Evolutionary conservation across 345 rosid species (phyloP), one percentile per base, ranked within the genome.

Genomic region (Gossypium sturtianum): DNA sequence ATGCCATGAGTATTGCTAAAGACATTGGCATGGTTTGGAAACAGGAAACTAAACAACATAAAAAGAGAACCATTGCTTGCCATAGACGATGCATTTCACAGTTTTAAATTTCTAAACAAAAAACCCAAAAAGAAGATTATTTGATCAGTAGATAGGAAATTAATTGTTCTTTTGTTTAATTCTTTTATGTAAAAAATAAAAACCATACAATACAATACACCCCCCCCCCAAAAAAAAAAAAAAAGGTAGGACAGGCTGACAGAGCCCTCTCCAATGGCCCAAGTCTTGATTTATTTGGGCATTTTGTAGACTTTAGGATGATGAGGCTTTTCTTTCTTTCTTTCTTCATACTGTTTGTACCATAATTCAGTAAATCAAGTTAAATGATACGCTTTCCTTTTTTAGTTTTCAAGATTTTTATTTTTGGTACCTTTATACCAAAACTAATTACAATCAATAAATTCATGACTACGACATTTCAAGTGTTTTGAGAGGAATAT

Each of bases 11-110:
- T 41, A 90, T 93, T 3, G 92, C 97, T 23, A 81, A 87, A 72
- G 98, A 95, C 25, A 93, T 95, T 61, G 86, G 94, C 81, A 77
- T 73, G 22, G 89, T 85, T 75, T 95, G 96, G 99, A 93, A 89
- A 74, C 62, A 80, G 6, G 99, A 93, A 82, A 93, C 96, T 5
- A 88, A 84, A 81, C 85, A 70, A 56, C 91, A 89, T 7, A 80
- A 79, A 22, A 94, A 83, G 82, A 83, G 84, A 75, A 73, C 85
- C 0, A 75, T 52, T 5, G 82, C 85, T 74, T 82, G 83, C 85
- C 92, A 74, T 62, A 82, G 95, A 79, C 79, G 89, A 76, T 90
- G 91, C 87, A 90, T 88, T 73, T 90, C 95, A 63, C 95, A 87
- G 77, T 84, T 84, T 78, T 89, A 16, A 79, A 43, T 3, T 34